Percentiles rank a stretch among this genome's conserved stretches.
These are phyloP conservation scores for Allomyces macrogynus DNA, from an alignment of 192 early-diverging fungal species.

Conservation along the genomic window DNA sequence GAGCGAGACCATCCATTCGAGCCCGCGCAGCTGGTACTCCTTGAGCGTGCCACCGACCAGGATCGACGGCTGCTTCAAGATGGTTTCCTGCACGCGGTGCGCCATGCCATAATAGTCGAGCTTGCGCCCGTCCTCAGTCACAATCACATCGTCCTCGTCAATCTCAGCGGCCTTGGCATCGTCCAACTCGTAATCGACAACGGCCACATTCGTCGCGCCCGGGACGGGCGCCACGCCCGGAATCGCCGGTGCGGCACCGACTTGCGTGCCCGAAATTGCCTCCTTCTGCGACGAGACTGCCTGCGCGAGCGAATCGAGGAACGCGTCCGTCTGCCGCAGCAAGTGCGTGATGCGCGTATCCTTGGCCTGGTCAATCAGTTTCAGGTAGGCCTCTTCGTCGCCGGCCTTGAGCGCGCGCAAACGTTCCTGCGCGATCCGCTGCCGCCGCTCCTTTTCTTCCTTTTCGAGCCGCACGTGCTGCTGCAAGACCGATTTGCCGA, in stretches of 20 bases:
- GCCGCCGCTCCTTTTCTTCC: conserved; percentile 78
- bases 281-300: conserved; percentile 64
- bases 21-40: conserved; percentile 88
- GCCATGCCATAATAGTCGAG: conserved; percentile 72
- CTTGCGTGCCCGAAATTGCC: conserved; percentile 20
- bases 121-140: conserved; percentile 23
- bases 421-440: conserved; percentile 80
- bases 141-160: conserved; percentile 13
- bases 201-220: conserved; percentile 15
- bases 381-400: conserved; percentile 94
- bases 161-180: conserved; percentile 20
- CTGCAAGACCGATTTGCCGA: conserved; percentile 55
- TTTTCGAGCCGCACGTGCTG: conserved; percentile 69
- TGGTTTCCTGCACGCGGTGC: conserved; percentile 65
- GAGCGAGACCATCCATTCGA: conserved; percentile 98
- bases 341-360: conserved; percentile 87
- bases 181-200: conserved; percentile 25
- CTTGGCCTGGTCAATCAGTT: conserved; percentile 85
- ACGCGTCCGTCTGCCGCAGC: conserved; percentile 72
- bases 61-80: conserved; percentile 59
- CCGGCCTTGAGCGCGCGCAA: conserved; percentile 84
- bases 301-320: conserved; percentile 59
- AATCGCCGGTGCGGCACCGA: conserved; percentile 18
- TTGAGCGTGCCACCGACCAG: conserved; percentile 80
- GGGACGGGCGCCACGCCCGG: conserved; percentile 23